Percentiles rank a stretch among this genome's conserved stretches.
Evolutionary conservation across 2,329 filamentous ascomycete species (phyloP).

Genomic region (Teratosphaeria epicoccoides): DNA sequence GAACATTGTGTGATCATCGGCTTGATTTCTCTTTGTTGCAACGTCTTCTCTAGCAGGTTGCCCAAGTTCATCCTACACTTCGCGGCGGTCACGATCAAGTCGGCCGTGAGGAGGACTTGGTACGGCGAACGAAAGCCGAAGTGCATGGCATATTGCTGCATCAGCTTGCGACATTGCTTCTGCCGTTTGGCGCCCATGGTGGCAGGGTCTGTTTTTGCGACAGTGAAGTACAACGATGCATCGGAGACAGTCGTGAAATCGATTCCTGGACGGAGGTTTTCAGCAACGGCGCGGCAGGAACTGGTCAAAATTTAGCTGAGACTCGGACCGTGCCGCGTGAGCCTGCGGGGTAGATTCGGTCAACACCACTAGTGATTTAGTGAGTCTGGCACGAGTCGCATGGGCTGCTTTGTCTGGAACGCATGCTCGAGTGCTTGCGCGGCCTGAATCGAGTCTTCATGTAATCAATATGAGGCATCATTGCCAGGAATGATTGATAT

Average conservation of each 20-base stretch:
- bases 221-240: neutral
- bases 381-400: neutral
- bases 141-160: slow-evolving; percentile 78
- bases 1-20: slow-evolving; percentile 76
- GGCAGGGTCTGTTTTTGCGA: slow-evolving; percentile 6
- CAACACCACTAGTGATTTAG: neutral
- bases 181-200: slow-evolving; percentile 58
- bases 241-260: neutral
- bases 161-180: slow-evolving; percentile 78
- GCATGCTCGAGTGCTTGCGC: neutral
- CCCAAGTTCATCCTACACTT: slow-evolving; percentile 85
- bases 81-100: slow-evolving; percentile 71
- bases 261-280: neutral
- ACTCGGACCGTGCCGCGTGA: neutral
- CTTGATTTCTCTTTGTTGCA: slow-evolving; percentile 70
- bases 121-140: slow-evolving; percentile 79
- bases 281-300: neutral
- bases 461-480: too few relatives aligned
- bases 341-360: neutral
- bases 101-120: slow-evolving; percentile 80
- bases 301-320: neutral
- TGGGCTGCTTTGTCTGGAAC: neutral
- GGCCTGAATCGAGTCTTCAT: too few relatives aligned
- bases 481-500: neutral
- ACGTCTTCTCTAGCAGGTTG: slow-evolving; percentile 63